Evolutionary conservation across 2,329 filamentous ascomycete species (phyloP), one percentile per base, ranked within the genome.

Genomic region (Amauroascus niger): DNA sequence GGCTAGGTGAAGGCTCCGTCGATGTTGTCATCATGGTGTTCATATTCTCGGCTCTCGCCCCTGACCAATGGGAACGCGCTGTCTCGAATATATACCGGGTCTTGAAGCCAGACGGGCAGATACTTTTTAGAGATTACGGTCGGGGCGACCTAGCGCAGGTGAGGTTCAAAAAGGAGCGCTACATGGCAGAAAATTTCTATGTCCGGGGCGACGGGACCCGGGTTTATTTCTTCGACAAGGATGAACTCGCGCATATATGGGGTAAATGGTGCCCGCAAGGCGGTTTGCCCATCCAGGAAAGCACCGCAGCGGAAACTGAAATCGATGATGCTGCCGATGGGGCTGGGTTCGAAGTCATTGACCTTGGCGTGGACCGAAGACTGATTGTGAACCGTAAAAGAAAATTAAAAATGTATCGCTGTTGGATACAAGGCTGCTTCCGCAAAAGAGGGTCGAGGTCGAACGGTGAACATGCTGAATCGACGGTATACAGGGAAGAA

Each of bases 391-490:
- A 98, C 68, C 82, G 93, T 59, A 87, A 90, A 52, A 81, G 84
- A 64, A 86, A 89, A 71, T 76, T 95, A 47, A 98, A 97, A 73
- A 98, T 98, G 93, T 97, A 97, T 71, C 82, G 93, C 57, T 97
- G 91, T 74, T 98, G 93, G 66, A 68, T 75, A 56, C 72, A 75
- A 57, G 72, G 69, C 3, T 67, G 72, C 28, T 74, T 75, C 57
- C 58, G 57, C 64, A 62, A 49, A 35, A 44, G 16, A 24, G 37
- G 22, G 14, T 13, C 30, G 2, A 16, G n/a, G 14, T 24, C 53
- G 9, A 40, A 30, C 8, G 14, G 14, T 39, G 35, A 14, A 26
- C 14, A 3, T 18, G 7, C 24, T 43, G 32, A 1, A 8, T 24
- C 37, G 11, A 6, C 24, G 16, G 24, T 14, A 41, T 9, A 7